These are phyloP conservation scores for Aaosphaeria pasadenensis DNA, from an alignment of 2,329 filamentous ascomycete genomes.

Conservation along the genomic window DNA sequence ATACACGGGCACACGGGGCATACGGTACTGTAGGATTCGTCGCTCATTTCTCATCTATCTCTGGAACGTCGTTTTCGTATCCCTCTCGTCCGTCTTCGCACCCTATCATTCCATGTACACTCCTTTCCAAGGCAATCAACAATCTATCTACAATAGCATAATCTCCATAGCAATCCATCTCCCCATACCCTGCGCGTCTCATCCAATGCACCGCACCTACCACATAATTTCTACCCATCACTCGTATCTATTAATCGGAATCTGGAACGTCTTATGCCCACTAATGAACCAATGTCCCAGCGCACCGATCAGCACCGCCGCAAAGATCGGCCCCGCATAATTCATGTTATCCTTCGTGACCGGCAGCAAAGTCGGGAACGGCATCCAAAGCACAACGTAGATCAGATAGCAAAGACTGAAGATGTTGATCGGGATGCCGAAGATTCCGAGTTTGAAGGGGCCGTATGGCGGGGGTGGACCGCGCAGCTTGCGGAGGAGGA, in stretches of 20 bases:
- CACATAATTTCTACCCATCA: not conserved
- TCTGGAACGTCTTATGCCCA: constrained; percentile 22
- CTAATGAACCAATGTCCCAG: constrained; percentile 20
- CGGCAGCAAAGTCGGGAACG: constrained; percentile 20
- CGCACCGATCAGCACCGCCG: constrained; percentile 15
- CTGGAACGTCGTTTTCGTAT: no score
- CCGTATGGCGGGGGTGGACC: constrained; percentile 14
- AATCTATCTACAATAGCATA: no score
- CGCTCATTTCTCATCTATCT: no score
- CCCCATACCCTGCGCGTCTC: no score
- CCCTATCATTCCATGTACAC: no score
- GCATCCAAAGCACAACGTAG: constrained; percentile 23
- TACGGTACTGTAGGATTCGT: no score
- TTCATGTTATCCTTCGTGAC: constrained; percentile 20
- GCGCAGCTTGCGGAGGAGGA: constrained; percentile 13
- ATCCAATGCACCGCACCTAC: no score
- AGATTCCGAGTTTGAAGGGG: constrained; percentile 17
- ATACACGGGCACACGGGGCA: no score
- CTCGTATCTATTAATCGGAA: constrained; percentile 10
- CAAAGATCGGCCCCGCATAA: constrained; percentile 24
- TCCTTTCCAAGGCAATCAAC: no score
- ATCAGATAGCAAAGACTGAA: constrained; percentile 19
- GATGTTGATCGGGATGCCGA: constrained; percentile 18
- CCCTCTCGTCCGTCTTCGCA: no score
- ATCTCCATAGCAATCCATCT: no score